Evolutionary conservation across 305 asterid genomes (phyloP).

Genomic region (Solanum hybrid): DNA sequence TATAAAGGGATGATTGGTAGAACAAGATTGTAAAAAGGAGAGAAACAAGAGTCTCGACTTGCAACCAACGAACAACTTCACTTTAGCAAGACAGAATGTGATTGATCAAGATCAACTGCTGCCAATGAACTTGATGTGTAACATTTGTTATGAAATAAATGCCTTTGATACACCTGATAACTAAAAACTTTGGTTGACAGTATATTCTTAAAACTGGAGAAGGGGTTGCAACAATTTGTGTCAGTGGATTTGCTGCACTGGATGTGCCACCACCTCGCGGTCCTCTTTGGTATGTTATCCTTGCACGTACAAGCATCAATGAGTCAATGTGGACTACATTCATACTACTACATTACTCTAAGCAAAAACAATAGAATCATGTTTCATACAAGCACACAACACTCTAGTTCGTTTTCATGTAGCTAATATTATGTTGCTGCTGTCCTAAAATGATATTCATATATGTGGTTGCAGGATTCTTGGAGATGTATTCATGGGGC

Average conservation of each 20-base stretch:
- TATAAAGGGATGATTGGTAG: background rate
- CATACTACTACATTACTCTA: background rate
- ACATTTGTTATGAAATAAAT: background rate
- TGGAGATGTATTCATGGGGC: constrained; percentile 95
- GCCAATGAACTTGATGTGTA: background rate
- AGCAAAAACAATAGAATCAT: background rate
- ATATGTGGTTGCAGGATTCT: constrained; percentile 54
- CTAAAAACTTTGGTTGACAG: constrained; percentile 15
- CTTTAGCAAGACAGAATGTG: background rate
- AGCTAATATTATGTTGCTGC: background rate
- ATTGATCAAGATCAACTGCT: background rate
- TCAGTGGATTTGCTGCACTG: constrained; percentile 42
- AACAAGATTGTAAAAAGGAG: background rate
- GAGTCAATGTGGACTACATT: background rate
- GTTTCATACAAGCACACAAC: background rate
- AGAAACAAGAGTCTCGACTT: background rate
- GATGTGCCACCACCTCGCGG: constrained; percentile 44
- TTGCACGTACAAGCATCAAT: background rate
- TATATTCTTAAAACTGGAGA: constrained; percentile 33
- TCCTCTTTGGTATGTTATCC: constrained; percentile 38
- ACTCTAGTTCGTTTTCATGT: background rate
- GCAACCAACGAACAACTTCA: background rate
- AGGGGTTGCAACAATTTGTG: constrained; percentile 26
- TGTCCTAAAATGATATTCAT: background rate
- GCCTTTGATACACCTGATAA: background rate